Evolutionary conservation across 176 grass and related monocot genomes (phyloP).

Genomic region (Oropetium thomaeum): DNA sequence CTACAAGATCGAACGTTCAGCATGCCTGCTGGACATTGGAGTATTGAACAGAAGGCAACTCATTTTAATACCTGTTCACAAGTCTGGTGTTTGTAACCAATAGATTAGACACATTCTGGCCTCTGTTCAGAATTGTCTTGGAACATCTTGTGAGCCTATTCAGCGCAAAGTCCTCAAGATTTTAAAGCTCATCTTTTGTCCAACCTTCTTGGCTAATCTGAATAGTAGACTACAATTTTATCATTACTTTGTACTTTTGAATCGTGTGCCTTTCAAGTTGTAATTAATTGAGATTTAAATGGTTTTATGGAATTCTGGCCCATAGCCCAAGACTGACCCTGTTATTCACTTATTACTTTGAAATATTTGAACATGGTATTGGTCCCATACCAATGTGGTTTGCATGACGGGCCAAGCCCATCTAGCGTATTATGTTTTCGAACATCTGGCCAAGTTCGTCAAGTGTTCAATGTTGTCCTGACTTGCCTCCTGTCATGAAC

Average conservation of each 20-base stretch:
- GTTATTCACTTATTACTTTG: conserved; percentile 10
- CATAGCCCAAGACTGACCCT: conserved; percentile 24
- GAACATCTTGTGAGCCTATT: neutral
- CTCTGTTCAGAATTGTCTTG: too few relatives aligned
- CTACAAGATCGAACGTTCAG: too few relatives aligned
- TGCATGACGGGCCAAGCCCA: conserved; percentile 7
- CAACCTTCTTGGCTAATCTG: neutral
- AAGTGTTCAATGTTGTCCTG: neutral
- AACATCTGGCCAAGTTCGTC: conserved; percentile 12
- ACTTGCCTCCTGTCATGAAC: neutral
- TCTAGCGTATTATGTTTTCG: neutral
- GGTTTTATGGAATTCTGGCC: conserved; percentile 23
- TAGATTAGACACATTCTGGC: too few relatives aligned
- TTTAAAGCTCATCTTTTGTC: neutral
- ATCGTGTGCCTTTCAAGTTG: neutral
- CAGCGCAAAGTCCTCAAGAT: neutral
- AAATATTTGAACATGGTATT: conserved; percentile 11
- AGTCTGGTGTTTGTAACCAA: too few relatives aligned
- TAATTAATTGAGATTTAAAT: neutral
- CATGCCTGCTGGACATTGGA: too few relatives aligned
- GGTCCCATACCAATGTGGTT: conserved; percentile 9
- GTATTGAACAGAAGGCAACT: too few relatives aligned
- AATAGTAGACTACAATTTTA: neutral
- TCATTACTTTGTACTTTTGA: neutral
- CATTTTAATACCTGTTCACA: too few relatives aligned